phyloP scores from a whole-genome alignment of 345 rosid genomes.

The Laguncularia racemosa region DNA sequence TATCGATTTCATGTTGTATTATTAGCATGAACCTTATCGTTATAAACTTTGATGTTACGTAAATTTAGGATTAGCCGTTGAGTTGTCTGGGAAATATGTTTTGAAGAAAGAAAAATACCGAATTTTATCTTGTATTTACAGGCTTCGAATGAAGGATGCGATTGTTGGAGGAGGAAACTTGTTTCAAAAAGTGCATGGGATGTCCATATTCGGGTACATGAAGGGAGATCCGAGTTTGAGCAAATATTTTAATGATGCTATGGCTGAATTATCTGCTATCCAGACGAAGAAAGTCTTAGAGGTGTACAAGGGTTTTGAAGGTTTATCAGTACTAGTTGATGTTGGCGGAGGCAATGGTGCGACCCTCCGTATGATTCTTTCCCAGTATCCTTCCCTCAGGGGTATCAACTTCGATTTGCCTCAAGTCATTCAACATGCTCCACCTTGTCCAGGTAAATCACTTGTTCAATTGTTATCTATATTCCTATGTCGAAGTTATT shows the following conservation, averaged over 20 bases:
- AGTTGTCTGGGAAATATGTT: not conserved
- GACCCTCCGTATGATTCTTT: constrained; percentile 34
- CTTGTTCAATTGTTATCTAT: not conserved
- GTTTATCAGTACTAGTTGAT: constrained; percentile 40
- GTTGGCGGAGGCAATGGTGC: constrained; percentile 70
- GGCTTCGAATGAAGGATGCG: constrained; percentile 41
- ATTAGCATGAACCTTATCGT: too few species aligned
- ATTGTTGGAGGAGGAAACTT: constrained; percentile 52
- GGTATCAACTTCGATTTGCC: constrained; percentile 53
- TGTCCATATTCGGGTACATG: constrained; percentile 38
- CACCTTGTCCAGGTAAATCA: constrained; percentile 21
- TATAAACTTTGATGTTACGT: too few species aligned
- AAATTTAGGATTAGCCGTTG: too few species aligned
- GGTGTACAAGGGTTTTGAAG: constrained; percentile 45
- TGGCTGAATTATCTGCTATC: constrained; percentile 36
- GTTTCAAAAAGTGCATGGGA: constrained; percentile 57
- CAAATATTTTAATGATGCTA: constrained; percentile 44
- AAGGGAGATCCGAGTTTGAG: constrained; percentile 40
- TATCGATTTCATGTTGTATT: too few species aligned
- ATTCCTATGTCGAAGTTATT: too few species aligned
- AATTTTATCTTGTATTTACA: too few species aligned
- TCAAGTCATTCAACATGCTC: constrained; percentile 41
- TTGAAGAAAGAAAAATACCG: too few species aligned
- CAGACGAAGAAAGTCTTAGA: constrained; percentile 49
- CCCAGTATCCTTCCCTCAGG: constrained; percentile 35